Base-by-base conservation (phyloP, 2,329 filamentous ascomycete species). In the Clonostachys sp. region DNA sequence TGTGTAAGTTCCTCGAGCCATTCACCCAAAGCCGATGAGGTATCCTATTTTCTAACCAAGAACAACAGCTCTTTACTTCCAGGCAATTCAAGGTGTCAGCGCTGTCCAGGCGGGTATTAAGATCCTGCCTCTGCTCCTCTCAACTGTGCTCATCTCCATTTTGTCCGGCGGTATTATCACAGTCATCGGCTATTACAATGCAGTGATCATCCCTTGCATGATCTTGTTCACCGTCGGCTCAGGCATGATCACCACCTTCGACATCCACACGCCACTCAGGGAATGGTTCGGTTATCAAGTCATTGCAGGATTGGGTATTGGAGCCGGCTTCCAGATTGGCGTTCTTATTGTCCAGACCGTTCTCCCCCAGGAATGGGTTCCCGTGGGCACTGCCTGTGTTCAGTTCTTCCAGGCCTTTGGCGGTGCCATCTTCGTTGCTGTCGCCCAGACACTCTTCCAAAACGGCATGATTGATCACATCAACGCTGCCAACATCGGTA, bases 201-300 rank as follows among this genome's bases (percentile, higher is more conserved):
- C 46, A 24, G 62, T 72, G 50, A 64, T 73, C 60, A 64, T 76
- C 18, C 60, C 65, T 6, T 70, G 66, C 40, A 65, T 71, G 50
- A 49, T 71, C 46, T 59, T 70, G 43, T 66, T 57, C 53, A 56
- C 73, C 36, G 58, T 80, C 47, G 78, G 78, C 9, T 61, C 67
- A 4, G 81, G 78, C 14, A 69, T 84, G 46, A 68, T 84, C 50
- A 76, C 77, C 1, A 81, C 77, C 0, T 70, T 81, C 12, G 59
- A 62, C 34, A 63, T 75, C 4, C 51, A 68, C 53, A 80, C 75
- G 6, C 64, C 69, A 2, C 60, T 73, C 2, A 58, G 61, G 12
- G 62, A 70, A 36, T 84, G 80, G 80, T 77, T 83, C 51, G 78
- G 78, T 16, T 82, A 77, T 59, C 79, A 82, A 57, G 73, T 78